Percentiles rank a stretch among this genome's conserved stretches.
Evolutionary conservation across 306 rosid genomes (phyloP).

Genomic region (Pyrus bretschneideri): DNA sequence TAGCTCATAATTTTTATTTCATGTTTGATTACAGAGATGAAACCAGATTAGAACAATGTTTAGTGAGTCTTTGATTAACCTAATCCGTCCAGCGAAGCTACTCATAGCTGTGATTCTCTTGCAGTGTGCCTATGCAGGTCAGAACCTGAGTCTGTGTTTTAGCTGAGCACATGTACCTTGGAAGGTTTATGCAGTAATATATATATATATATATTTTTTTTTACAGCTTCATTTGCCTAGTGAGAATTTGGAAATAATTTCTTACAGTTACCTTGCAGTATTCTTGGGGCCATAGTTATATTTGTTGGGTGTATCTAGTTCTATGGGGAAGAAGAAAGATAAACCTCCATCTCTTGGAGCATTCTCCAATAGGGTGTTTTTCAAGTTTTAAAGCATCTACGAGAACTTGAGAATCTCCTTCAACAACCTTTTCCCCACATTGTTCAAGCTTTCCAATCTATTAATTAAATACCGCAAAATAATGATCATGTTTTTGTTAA

Average conservation of each 20-base stretch:
- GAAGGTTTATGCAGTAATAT: constrained; percentile 20
- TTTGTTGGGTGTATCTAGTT: constrained; percentile 24
- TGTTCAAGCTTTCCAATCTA: too few relatives aligned
- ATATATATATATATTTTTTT: too few relatives aligned
- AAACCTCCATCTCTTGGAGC: neutral
- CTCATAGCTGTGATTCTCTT: constrained; percentile 15
- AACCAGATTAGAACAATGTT: neutral
- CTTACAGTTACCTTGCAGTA: constrained; percentile 6
- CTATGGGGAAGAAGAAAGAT: constrained; percentile 39
- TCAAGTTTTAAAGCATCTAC: too few relatives aligned
- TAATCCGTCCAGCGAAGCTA: constrained; percentile 12
- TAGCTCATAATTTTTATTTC: neutral
- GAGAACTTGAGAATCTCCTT: too few relatives aligned
- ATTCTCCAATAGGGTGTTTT: too few relatives aligned
- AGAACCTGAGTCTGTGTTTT: constrained; percentile 20
- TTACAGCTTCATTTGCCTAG: neutral
- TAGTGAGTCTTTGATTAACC: neutral
- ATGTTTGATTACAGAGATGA: neutral
- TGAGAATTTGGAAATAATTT: too few relatives aligned
- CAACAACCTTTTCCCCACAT: too few relatives aligned
- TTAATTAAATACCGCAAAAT: too few relatives aligned
- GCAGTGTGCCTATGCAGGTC: too few relatives aligned
- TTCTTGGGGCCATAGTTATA: constrained; percentile 21
- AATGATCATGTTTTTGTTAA: too few relatives aligned
- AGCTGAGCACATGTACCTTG: constrained; percentile 24